Conservation (phyloP, 768 basidiomycete species). For the Lactarius evosmus region DNA sequence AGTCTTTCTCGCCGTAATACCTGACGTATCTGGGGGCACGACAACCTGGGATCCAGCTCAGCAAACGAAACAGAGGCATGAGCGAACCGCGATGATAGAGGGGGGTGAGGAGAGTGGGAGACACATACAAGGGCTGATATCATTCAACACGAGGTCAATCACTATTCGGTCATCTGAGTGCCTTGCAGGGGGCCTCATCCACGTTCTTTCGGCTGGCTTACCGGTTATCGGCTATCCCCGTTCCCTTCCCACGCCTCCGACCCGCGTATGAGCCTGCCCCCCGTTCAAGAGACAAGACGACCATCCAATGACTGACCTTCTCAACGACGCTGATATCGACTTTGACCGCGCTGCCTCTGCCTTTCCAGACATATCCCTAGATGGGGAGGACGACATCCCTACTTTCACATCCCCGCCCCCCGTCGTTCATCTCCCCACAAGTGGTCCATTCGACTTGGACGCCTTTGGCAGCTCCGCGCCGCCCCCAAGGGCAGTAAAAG, state of each 20-base stretch:
- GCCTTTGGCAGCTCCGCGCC: slow-evolving; percentile 54
- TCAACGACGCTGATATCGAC: slow-evolving; percentile 59
- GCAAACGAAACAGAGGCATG: slow-evolving; percentile 18
- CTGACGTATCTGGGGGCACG: slow-evolving; percentile 8
- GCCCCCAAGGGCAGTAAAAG: slow-evolving; percentile 55
- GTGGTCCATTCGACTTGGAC: slow-evolving; percentile 58
- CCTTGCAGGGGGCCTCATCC: background rate
- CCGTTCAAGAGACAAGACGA: background rate
- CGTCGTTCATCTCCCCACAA: slow-evolving; percentile 23
- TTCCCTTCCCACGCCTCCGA: slow-evolving; percentile 2
- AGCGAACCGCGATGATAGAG: background rate
- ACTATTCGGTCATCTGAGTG: slow-evolving; percentile 14
- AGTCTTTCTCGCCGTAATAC: slow-evolving; percentile 12
- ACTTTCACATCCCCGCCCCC: slow-evolving; percentile 37
- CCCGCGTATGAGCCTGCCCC: background rate
- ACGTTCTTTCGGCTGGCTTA: background rate
- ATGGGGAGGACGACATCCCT: slow-evolving; percentile 58
- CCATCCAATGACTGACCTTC: slow-evolving; percentile 37
- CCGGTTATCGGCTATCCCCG: background rate
- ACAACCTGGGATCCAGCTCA: slow-evolving; percentile 24
- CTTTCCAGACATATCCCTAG: slow-evolving; percentile 82
- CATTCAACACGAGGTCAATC: slow-evolving; percentile 18
- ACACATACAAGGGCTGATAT: slow-evolving; percentile 20
- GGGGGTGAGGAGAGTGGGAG: background rate
- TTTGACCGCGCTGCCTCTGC: slow-evolving; percentile 78